Percentiles rank a stretch among this genome's conserved stretches.
Evolutionary conservation across 1,284 basidiomycete species (phyloP).

Genomic region (Ceratobasidium sp.): DNA sequence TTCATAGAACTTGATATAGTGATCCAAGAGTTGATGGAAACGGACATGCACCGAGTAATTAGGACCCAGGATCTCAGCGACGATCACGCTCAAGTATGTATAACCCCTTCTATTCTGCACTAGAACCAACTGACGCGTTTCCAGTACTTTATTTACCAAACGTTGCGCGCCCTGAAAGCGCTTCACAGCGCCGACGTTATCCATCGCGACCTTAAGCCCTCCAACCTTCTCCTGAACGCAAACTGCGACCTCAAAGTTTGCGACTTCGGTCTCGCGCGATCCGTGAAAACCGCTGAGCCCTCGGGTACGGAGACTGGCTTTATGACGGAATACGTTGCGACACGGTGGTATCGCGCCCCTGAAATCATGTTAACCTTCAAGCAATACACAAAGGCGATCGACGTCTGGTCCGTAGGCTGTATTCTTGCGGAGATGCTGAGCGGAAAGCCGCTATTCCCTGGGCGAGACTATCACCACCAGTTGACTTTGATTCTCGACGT

Average conservation of each 20-base stretch:
- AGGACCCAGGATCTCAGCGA: conserved; percentile 86
- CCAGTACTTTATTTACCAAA: conserved; percentile 87
- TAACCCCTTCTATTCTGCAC: conserved; percentile 49
- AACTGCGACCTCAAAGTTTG: conserved; percentile 95
- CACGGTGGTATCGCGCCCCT: conserved; percentile 88
- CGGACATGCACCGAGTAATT: conserved; percentile 79
- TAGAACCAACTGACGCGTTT: conserved; percentile 50
- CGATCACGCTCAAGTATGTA: conserved; percentile 81
- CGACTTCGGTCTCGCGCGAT: conserved; percentile 92
- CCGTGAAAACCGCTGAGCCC: conserved; percentile 86
- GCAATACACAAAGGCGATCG: conserved; percentile 95
- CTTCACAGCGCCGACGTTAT: conserved; percentile 95
- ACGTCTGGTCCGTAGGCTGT: conserved; percentile 97
- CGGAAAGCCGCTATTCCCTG: conserved; percentile 94
- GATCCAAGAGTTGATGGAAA: conserved; percentile 87
- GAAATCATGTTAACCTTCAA: conserved; percentile 98
- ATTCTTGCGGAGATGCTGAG: conserved; percentile 98
- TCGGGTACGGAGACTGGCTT: conserved; percentile 88
- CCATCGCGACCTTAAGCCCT: conserved; percentile 96
- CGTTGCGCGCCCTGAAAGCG: conserved; percentile 92
- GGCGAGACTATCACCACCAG: conserved; percentile 97
- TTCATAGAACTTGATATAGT: conserved; percentile 62
- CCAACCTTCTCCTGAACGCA: conserved; percentile 94
- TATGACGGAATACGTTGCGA: conserved; percentile 97
- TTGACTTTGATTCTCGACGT: conserved; percentile 91